Percentiles rank a stretch among this genome's conserved stretches.
phyloP scores from a whole-genome alignment of 805 yeast genomes.

The Torulaspora franciscae region DNA sequence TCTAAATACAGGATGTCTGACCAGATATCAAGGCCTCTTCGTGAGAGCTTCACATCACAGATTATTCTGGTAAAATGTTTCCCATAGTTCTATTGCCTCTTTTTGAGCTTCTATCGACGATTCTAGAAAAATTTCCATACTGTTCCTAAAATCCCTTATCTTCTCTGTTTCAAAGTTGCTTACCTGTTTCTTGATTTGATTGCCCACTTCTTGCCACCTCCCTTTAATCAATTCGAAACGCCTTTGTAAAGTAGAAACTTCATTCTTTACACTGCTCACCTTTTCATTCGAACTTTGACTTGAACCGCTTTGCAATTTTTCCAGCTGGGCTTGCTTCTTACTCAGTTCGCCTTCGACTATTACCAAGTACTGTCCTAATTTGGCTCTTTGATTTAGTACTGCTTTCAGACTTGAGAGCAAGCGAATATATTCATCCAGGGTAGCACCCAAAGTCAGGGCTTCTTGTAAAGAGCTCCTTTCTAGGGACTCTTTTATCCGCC shows the following conservation, averaged over 20 bases:
- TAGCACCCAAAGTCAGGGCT: slow-evolving; percentile 75
- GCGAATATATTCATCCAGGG: slow-evolving; percentile 82
- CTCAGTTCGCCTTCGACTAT: slow-evolving; percentile 46
- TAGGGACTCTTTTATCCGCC: slow-evolving; percentile 63
- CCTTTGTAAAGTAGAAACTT: slow-evolving; percentile 51
- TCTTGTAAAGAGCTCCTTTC: slow-evolving; percentile 81
- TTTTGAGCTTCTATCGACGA: slow-evolving; percentile 89
- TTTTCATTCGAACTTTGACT: slow-evolving; percentile 57
- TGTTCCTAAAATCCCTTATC: slow-evolving; percentile 77
- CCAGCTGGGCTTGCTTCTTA: slow-evolving; percentile 45
- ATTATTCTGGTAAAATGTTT: slow-evolving; percentile 68
- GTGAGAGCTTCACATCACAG: slow-evolving; percentile 14
- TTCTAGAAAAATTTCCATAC: slow-evolving; percentile 87
- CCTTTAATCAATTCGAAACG: slow-evolving; percentile 50
- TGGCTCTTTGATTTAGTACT: slow-evolving; percentile 70
- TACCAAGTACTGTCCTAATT: slow-evolving; percentile 44
- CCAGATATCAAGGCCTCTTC: no score
- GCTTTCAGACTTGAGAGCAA: slow-evolving; percentile 68
- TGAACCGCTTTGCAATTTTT: slow-evolving; percentile 43
- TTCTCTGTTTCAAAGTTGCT: slow-evolving; percentile 65
- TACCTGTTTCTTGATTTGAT: slow-evolving; percentile 63
- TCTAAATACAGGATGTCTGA: background rate
- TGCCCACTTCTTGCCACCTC: slow-evolving; percentile 59
- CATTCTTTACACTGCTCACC: slow-evolving; percentile 51
- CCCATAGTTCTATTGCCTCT: slow-evolving; percentile 85